Conservation (phyloP, 2,329 filamentous ascomycete genomes). For the Aphanocladium album region DNA sequence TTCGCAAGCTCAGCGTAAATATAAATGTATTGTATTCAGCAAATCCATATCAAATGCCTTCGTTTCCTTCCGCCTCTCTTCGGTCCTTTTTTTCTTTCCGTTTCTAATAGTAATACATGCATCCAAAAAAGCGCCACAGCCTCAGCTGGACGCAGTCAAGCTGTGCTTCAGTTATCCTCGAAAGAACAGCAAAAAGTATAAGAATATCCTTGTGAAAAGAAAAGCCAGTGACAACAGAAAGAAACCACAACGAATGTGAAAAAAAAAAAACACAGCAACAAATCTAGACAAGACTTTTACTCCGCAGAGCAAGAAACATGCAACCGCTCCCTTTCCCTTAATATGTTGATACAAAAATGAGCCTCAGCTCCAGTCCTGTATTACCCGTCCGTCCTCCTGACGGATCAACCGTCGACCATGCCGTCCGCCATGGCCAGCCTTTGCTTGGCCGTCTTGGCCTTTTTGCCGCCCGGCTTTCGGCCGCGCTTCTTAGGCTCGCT, state of each 20-base stretch:
- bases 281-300: neutral
- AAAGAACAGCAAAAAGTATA: neutral
- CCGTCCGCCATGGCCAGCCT: constrained; percentile 64
- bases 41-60: neutral
- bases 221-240: neutral
- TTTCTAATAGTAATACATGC: constrained; percentile 12
- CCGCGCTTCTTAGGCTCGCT: constrained; percentile 46
- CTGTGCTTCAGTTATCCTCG: neutral
- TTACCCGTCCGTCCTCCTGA: constrained; percentile 16
- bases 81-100: neutral
- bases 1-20: neutral
- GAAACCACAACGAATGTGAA: neutral
- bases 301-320: constrained; percentile 9
- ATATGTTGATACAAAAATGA: constrained; percentile 14
- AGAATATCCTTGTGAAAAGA: neutral
- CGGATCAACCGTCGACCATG: too few species aligned
- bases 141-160: neutral
- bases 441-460: constrained; percentile 64
- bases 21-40: neutral
- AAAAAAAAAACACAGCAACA: neutral
- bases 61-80: neutral
- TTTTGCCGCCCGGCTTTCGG: constrained; percentile 53
- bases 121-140: neutral
- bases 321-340: constrained; percentile 3
- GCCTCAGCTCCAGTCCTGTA: constrained; percentile 2